phyloP scores from a whole-genome alignment of 495 filamentous ascomycete genomes.

The Aspergillus sparsus region DNA sequence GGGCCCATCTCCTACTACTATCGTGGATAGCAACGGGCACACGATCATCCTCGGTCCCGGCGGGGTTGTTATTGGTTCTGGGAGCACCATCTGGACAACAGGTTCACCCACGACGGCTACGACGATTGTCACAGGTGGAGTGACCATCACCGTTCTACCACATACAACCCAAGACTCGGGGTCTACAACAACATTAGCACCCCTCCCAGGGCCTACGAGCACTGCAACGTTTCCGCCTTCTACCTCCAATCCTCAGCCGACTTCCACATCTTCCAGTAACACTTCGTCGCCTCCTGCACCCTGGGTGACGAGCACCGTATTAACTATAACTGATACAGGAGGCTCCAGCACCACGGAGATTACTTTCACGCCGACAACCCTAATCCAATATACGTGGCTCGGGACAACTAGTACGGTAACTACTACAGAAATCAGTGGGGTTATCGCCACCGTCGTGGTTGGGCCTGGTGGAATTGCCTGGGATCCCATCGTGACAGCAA shows the following conservation, averaged over 20 bases:
- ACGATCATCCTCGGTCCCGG: background rate
- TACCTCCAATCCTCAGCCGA: background rate
- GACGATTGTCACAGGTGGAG: background rate
- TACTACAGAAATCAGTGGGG: background rate
- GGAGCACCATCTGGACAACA: background rate
- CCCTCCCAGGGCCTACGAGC: background rate
- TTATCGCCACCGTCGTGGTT: background rate
- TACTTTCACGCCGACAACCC: background rate
- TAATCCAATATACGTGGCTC: background rate
- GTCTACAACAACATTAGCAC: background rate
- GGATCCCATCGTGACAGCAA: background rate
- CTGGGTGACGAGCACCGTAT: background rate
- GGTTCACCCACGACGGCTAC: background rate
- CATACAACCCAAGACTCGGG: background rate
- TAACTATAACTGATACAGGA: background rate
- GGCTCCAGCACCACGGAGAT: background rate
- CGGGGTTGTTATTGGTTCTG: background rate
- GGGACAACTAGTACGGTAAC: background rate
- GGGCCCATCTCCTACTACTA: background rate
- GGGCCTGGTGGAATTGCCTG: background rate
- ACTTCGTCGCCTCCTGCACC: background rate
- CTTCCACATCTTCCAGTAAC: background rate
- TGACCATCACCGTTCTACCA: background rate
- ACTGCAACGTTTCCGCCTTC: background rate
- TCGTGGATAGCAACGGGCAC: background rate